Evolutionary conservation across 495 filamentous ascomycete genomes (phyloP).

Genomic region (Mycothermus thermophilus): DNA sequence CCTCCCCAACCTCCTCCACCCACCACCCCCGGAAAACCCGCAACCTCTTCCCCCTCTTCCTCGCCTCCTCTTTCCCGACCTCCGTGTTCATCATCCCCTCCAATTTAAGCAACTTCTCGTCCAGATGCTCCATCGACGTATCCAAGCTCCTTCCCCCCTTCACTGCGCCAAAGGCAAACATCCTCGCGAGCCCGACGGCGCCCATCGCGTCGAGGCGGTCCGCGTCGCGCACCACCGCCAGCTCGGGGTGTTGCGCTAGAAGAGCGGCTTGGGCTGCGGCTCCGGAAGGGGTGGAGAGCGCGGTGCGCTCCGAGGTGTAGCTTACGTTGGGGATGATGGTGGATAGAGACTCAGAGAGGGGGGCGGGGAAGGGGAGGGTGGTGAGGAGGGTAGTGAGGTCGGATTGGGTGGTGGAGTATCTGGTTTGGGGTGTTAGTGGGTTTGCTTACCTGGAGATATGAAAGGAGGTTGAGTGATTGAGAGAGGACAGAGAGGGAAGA

Average conservation of each 20-base stretch:
- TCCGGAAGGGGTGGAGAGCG: too few relatives aligned
- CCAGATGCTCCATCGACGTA: constrained; percentile 58
- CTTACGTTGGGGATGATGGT: constrained; percentile 58
- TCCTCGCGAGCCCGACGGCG: constrained; percentile 64
- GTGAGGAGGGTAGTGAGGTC: constrained; percentile 45
- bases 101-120: constrained; percentile 61
- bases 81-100: constrained; percentile 75
- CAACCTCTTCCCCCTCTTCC: constrained; percentile 49
- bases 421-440: constrained; percentile 40
- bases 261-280: constrained; percentile 36
- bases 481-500: not conserved
- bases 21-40: constrained; percentile 55
- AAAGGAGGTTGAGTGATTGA: not conserved
- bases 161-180: constrained; percentile 64
- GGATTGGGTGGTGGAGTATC: too few relatives aligned
- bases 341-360: constrained; percentile 51
- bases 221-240: constrained; percentile 78
- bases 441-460: constrained; percentile 42
- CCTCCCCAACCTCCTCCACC: constrained; percentile 42
- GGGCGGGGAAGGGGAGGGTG: constrained; percentile 36
- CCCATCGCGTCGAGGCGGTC: constrained; percentile 84
- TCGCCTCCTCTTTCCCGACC: constrained; percentile 53
- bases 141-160: constrained; percentile 41
- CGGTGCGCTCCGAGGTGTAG: constrained; percentile 65
- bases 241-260: constrained; percentile 49